Conservation (phyloP, 495 filamentous ascomycete genomes). For the Podospora pseudopauciseta region DNA sequence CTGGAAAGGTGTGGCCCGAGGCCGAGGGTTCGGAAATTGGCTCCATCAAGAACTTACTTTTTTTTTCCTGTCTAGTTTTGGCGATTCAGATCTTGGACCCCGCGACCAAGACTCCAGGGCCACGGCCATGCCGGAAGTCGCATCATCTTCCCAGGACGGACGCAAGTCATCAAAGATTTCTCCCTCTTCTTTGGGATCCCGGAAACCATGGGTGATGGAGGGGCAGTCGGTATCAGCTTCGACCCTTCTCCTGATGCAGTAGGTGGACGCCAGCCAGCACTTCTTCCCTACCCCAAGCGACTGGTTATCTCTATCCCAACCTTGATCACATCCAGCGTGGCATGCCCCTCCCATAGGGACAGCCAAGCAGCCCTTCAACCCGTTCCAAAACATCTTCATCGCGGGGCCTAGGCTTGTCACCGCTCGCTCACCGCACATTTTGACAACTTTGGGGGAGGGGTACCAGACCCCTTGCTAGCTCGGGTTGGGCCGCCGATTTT, state of each 20-base stretch:
- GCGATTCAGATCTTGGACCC: background rate
- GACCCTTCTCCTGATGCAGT: background rate
- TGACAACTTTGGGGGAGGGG: background rate
- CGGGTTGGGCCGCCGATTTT: constrained; percentile 9
- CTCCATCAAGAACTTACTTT: constrained; percentile 16
- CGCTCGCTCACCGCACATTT: constrained; percentile 24
- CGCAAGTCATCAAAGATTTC: constrained; percentile 6
- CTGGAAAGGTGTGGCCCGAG: constrained; percentile 19
- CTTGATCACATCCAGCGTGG: background rate
- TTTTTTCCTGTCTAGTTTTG: background rate
- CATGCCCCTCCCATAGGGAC: background rate
- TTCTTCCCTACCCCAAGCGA: background rate
- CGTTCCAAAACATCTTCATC: background rate
- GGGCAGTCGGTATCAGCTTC: background rate
- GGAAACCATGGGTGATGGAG: background rate
- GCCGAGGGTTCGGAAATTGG: constrained; percentile 31
- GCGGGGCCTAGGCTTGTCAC: constrained; percentile 3
- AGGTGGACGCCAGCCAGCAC: background rate
- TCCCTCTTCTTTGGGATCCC: background rate
- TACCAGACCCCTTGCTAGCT: constrained; percentile 17
- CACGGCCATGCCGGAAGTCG: constrained; percentile 8
- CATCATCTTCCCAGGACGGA: constrained; percentile 4
- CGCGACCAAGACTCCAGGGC: background rate
- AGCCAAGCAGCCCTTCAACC: constrained; percentile 1
- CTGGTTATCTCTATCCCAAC: background rate